Conservation (phyloP, 2,329 filamentous ascomycete species). For the Penicillium expansum region DNA sequence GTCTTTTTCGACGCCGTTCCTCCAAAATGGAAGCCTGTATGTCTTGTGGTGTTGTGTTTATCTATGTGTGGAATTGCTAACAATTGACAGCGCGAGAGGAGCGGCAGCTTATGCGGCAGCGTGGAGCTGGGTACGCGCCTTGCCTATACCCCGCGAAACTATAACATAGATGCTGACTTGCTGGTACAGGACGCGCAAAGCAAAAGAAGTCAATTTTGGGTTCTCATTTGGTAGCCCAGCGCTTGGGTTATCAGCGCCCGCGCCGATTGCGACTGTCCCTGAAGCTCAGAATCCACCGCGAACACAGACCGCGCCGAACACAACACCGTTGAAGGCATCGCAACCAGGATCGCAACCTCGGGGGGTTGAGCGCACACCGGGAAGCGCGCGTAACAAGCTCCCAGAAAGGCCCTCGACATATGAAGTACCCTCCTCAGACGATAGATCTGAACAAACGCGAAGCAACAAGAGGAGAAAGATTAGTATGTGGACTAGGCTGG, state of each 20-base stretch:
- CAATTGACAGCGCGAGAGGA: constrained; percentile 49
- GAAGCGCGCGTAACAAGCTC: constrained; percentile 33
- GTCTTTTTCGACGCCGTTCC: constrained; percentile 35
- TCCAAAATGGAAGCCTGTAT: constrained; percentile 41
- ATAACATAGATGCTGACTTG: constrained; percentile 23
- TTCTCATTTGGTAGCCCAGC: constrained; percentile 46
- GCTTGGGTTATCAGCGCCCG: constrained; percentile 23
- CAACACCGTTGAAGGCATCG: constrained; percentile 18
- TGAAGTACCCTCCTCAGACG: constrained; percentile 37
- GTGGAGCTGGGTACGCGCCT: constrained; percentile 54
- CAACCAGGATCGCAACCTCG: constrained; percentile 15
- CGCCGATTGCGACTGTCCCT: constrained; percentile 22
- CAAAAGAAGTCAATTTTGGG: constrained; percentile 50
- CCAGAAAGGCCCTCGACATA: constrained; percentile 36
- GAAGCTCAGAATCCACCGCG: constrained; percentile 20
- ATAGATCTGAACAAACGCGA: constrained; percentile 24
- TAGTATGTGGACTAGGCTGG: constrained; percentile 23
- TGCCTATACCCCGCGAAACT: constrained; percentile 25
- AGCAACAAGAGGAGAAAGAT: constrained; percentile 36
- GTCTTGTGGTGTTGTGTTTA: constrained; percentile 8
- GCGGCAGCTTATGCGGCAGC: constrained; percentile 56
- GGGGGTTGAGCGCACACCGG: constrained; percentile 24
- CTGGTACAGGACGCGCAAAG: constrained; percentile 44
- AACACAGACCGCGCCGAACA: constrained; percentile 12
- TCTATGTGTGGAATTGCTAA: constrained; percentile 7